phyloP scores from a whole-genome alignment of 768 basidiomycete genomes.

The Coprinellus aureogranulatus region DNA sequence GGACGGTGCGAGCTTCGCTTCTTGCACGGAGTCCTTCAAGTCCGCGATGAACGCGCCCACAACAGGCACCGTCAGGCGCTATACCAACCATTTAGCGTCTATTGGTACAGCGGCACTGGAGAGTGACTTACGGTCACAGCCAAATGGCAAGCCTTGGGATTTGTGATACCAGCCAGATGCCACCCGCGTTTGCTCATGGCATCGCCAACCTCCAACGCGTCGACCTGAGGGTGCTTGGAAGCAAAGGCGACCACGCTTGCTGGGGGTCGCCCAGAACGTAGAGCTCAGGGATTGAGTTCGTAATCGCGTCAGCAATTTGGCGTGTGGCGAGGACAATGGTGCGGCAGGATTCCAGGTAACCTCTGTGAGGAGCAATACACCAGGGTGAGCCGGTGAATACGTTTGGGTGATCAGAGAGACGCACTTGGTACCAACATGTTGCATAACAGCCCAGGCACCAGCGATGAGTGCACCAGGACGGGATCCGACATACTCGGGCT shows the following conservation, averaged over 20 bases:
- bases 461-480: conserved; percentile 91
- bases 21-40: conserved; percentile 71
- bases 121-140: conserved; percentile 76
- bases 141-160: conserved; percentile 85
- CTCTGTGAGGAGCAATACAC: conserved; percentile 33
- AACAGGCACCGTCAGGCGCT: conserved; percentile 77
- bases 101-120: neutral
- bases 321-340: conserved; percentile 76
- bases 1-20: conserved; percentile 63
- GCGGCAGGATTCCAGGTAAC: conserved; percentile 84
- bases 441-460: conserved; percentile 95
- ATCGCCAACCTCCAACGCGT: conserved; percentile 89
- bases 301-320: conserved; percentile 65
- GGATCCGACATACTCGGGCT: conserved; percentile 86
- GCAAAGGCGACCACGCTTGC: conserved; percentile 91
- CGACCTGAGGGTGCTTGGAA: conserved; percentile 57
- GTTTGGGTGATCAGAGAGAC: conserved; percentile 22
- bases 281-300: conserved; percentile 71
- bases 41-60: conserved; percentile 83
- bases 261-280: conserved; percentile 88
- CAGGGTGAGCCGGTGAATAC: neutral
- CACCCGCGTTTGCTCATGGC: conserved; percentile 82
- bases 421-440: conserved; percentile 84
- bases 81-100: neutral
- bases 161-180: conserved; percentile 83